Percentiles rank a stretch among this genome's conserved stretches.
These are phyloP conservation scores for Penicillium riverlandense DNA, from an alignment of 495 filamentous ascomycete genomes.

Conservation along the genomic window DNA sequence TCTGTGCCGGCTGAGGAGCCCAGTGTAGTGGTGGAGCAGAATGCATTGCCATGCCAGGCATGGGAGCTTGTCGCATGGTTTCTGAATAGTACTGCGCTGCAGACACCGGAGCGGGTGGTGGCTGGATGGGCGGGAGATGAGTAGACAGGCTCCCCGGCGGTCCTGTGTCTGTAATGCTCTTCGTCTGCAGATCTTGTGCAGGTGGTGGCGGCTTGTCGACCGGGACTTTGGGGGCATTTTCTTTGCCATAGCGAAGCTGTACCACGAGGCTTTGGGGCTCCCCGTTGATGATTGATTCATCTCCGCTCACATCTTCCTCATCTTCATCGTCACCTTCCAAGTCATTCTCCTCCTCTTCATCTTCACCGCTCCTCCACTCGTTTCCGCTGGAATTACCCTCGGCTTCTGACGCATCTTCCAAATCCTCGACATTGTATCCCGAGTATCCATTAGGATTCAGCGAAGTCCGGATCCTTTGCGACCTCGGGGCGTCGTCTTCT, in stretches of 20 bases:
- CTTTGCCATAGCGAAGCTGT: conserved; percentile 50
- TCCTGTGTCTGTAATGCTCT: not conserved
- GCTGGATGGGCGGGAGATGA: not conserved
- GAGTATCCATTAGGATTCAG: conserved; percentile 36
- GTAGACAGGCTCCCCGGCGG: not conserved
- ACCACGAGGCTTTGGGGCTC: conserved; percentile 56
- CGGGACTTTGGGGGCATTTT: conserved; percentile 12
- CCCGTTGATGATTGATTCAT: conserved; percentile 49
- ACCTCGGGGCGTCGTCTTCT: conserved; percentile 18
- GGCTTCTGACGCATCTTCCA: conserved; percentile 59
- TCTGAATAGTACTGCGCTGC: too few relatives aligned
- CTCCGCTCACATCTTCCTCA: conserved; percentile 46
- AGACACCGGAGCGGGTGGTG: not conserved
- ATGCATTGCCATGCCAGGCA: not conserved
- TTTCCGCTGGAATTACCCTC: conserved; percentile 40
- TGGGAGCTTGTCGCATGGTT: too few relatives aligned
- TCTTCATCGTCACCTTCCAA: conserved; percentile 60
- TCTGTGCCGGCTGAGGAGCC: not conserved
- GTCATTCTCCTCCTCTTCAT: conserved; percentile 57
- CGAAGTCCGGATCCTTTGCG: conserved; percentile 23
- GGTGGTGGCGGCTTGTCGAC: conserved; percentile 17
- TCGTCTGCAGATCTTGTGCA: conserved; percentile 9
- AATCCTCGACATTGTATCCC: conserved; percentile 51
- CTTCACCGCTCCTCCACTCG: conserved; percentile 63
- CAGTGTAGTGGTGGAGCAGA: conserved; percentile 1